Conservation (phyloP, 192 early-diverging fungal genomes). For the Coemansia guatemalensis region DNA sequence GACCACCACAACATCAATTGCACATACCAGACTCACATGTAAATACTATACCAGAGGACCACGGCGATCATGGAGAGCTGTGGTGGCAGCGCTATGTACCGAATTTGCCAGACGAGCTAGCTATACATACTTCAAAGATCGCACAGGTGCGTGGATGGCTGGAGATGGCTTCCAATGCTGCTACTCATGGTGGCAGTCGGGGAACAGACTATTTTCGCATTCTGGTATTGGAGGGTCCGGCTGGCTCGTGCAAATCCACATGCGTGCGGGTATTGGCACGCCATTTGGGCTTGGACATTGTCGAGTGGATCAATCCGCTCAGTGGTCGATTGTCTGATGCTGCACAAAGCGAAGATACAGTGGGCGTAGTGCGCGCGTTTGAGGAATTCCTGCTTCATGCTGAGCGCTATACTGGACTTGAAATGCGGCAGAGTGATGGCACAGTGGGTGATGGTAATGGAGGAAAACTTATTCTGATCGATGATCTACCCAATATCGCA, state of each 20-base stretch:
- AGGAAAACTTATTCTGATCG: conserved; percentile 57
- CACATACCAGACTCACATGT: background rate
- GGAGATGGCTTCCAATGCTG: conserved; percentile 27
- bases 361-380: conserved; percentile 54
- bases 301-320: conserved; percentile 65
- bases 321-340: conserved; percentile 7
- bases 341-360: conserved; percentile 14
- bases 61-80: conserved; percentile 18
- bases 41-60: background rate
- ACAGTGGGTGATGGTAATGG: background rate
- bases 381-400: conserved; percentile 58
- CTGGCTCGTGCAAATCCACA: conserved; percentile 67
- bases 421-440: conserved; percentile 2
- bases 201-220: conserved; percentile 37
- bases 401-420: conserved; percentile 50
- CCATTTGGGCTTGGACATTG: conserved; percentile 54
- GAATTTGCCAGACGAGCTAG: conserved; percentile 38
- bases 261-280: conserved; percentile 57
- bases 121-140: conserved; percentile 55
- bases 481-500: conserved; percentile 61
- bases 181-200: conserved; percentile 8
- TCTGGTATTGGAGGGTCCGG: conserved; percentile 61
- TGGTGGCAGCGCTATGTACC: conserved; percentile 53
- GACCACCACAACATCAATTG: background rate
- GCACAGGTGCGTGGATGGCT: conserved; percentile 60